Base-by-base conservation (phyloP, 768 basidiomycete species). In the Podaxis rugospora region DNA sequence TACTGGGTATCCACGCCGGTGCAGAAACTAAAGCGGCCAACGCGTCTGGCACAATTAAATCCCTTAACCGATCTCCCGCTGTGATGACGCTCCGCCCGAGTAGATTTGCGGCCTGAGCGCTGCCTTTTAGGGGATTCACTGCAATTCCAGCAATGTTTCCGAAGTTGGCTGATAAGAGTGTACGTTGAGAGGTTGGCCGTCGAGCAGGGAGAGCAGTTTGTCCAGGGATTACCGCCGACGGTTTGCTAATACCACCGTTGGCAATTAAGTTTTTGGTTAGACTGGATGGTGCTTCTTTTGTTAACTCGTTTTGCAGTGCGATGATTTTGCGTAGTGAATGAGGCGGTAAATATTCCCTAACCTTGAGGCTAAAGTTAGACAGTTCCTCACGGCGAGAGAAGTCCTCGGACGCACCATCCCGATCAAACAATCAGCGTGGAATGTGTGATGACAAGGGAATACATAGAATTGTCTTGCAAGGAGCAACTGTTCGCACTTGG, bases 391-490 rank as follows among this genome's bases (percentile, higher is more conserved):
- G 49, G 44, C 54, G 18, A 55, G 55, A 39, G 51, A 51, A 25
- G 32, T 52, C 32, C 28, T 61, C 32, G 23, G 46, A 76, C 93
- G 70, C 68, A 98, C 97, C 83, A 97, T 78, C 27, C 89, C 86
- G 71, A 99, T 95, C 57, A 98, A 79, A 76, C 97, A 98, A 71
- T 99, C 96, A 5, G 94, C 94, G 75, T 98, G 97, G 84, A 98
- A 98, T 14, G 87, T 85, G 72, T 99, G 97, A 67, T 95, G 93
- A 74, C 97, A 98, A 47, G 97, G 97, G 76, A 99, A 99, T 51
- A 96, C 93, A 73, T 99, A 99, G 72, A 98, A 98, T 69, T 98
- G 96, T 65, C 96, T 80, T 23, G 86, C 89, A 56, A 98, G 74
- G 54, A 99, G 79, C 37, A 86, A 77, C 63, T 83, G 80, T 6